Base-by-base conservation (phyloP, 805 yeast genomes). In the Sungouiozyma ichnusensis region DNA sequence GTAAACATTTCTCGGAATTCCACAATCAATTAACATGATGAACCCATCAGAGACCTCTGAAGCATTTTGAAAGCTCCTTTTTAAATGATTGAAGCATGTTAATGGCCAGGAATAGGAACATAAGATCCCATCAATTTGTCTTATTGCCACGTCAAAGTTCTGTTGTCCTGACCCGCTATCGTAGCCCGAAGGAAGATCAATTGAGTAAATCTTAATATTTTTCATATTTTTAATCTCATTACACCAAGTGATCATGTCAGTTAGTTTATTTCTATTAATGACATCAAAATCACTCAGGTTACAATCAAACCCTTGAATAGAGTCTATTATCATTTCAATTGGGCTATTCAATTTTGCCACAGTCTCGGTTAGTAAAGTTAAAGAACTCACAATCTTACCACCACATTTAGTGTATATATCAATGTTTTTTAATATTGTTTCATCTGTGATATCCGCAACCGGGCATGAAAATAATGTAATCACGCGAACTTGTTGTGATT, bases 151-250 rank as follows among this genome's bases (percentile, higher is more conserved):
- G n/a, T 56, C 53, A 33, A 57, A 65, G 18, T 55, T 55, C 16
- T 55, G 52, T 16, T 55, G 41, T 6, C 95, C 97, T 0, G 94
- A 76, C 3, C 92, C 85, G 6, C 87, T 80, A 54, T 85, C 94
- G 34, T 81, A 66, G 3, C 95, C 95, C 1, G 87, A 74, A 3
- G 95, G 88, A 20, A 84, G 73, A 54, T 86, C 95, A 20, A 87
- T 56, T 0, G 95, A 82, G 64, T 58, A 57, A 9, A 58, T 43
- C 38, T 54, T 50, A 24, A 39, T 44, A 33, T 50, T 43, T 3
- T 34, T 47, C 16, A 33, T 38, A 14, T n/a, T 15, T 14, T 39
- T 41, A n/a, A 41, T 46, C 8, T 44, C 44, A 34, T 84, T 83
- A 44, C 81, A 73, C 94, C 95, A 87, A 3, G 63, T 59, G 19